These are phyloP conservation scores for Coriolopsis trogii DNA, from an alignment of 1,284 basidiomycete species.

Conservation along the genomic window DNA sequence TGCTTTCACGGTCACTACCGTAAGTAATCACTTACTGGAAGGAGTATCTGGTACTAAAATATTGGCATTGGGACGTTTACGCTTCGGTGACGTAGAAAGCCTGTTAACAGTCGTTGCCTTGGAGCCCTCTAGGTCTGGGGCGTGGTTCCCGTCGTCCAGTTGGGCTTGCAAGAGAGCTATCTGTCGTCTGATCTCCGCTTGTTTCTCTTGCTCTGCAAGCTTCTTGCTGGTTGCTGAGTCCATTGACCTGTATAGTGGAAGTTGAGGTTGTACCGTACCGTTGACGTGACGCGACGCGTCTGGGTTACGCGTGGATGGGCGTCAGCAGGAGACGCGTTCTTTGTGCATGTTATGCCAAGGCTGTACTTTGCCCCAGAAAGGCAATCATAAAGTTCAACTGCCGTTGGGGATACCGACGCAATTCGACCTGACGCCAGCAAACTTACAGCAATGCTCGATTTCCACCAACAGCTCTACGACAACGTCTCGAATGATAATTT, in stretches of 20 bases:
- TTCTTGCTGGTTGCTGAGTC: slow-evolving; percentile 17
- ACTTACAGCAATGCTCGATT: too few species aligned
- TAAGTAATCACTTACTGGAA: slow-evolving; percentile 58
- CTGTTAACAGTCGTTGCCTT: too few species aligned
- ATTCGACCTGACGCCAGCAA: too few species aligned
- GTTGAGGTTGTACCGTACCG: not conserved
- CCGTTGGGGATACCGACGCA: too few species aligned
- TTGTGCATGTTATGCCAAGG: slow-evolving; percentile 3
- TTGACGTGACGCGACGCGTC: not conserved
- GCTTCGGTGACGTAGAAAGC: slow-evolving; percentile 53
- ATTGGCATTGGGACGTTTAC: slow-evolving; percentile 44
- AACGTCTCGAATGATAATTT: too few species aligned
- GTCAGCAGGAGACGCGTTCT: not conserved
- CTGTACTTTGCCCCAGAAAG: too few species aligned
- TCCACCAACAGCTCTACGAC: too few species aligned
- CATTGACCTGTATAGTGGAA: slow-evolving; percentile 4
- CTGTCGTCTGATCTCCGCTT: slow-evolving; percentile 43
- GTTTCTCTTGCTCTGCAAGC: slow-evolving; percentile 25
- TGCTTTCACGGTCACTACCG: not conserved
- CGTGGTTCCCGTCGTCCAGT: slow-evolving; percentile 36
- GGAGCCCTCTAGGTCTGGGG: not conserved
- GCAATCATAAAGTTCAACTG: too few species aligned
- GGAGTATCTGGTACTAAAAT: slow-evolving; percentile 68
- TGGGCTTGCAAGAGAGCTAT: slow-evolving; percentile 47
- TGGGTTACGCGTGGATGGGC: not conserved